Evolutionary conservation across 805 yeast species (phyloP).

Genomic region (Barnettozyma populi): DNA sequence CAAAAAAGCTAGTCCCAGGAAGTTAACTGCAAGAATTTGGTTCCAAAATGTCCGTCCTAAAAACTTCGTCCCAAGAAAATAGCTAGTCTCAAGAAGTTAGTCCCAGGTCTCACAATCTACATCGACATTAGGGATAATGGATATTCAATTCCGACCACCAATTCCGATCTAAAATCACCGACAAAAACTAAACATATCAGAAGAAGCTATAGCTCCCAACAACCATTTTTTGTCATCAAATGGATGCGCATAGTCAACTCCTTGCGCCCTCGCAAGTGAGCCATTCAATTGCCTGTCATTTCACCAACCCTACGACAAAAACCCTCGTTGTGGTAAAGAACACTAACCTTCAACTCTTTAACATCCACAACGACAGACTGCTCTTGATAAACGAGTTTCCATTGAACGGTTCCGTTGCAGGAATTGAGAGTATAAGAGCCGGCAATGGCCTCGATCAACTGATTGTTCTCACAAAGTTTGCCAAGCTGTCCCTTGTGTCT

Average conservation of each 20-base stretch:
- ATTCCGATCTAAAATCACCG: neutral
- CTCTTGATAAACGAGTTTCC: slow-evolving; percentile 56
- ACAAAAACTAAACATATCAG: neutral
- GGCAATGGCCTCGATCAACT: slow-evolving; percentile 48
- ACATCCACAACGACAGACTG: slow-evolving; percentile 20
- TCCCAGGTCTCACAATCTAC: too few species aligned
- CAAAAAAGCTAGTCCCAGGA: too few species aligned
- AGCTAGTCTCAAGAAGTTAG: too few species aligned
- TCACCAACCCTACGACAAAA: slow-evolving; percentile 17
- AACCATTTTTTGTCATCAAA: neutral
- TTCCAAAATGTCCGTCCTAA: too few species aligned
- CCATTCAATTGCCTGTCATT: neutral
- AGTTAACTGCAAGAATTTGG: too few species aligned
- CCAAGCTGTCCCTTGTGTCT: slow-evolving; percentile 69
- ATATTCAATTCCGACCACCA: neutral
- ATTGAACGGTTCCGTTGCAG: slow-evolving; percentile 65
- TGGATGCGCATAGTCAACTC: slow-evolving; percentile 1
- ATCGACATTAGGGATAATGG: too few species aligned
- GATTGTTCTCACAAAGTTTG: slow-evolving; percentile 60
- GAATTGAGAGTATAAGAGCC: slow-evolving; percentile 39
- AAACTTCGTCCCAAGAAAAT: too few species aligned
- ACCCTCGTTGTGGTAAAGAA: slow-evolving; percentile 70
- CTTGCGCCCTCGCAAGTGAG: slow-evolving; percentile 1
- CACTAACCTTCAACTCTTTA: slow-evolving; percentile 43
- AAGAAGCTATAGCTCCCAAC: too few species aligned